Evolutionary conservation across 2,329 filamentous ascomycete species (phyloP), one percentile per base, ranked within the genome.

Genomic region (Beauveria caledonica): DNA sequence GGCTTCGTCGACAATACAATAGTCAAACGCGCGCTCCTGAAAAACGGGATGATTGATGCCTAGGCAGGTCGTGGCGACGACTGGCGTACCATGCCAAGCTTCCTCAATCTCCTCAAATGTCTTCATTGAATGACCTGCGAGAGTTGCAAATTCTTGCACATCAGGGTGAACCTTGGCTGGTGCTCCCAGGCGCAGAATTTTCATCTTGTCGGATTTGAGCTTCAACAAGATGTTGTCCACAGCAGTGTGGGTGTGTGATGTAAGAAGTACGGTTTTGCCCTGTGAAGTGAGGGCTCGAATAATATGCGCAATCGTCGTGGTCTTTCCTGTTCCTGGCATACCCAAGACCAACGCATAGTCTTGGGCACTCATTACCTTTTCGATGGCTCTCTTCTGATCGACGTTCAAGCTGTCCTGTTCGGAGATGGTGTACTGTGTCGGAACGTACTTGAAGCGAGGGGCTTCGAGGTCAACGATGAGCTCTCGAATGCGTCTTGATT

Each of bases 271-370:
- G 60, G 89, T 96, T 75, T 97, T 97, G 11, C 91, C 89, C 71
- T 96, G 90, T 0, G 88, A 86, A 5, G 94, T 88, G 33, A 99
- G 79, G 1, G 93, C 90, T 49, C 90, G 87, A 68, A 99, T 97
- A 66, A 99, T 97, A 71, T 97, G 92, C 5, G 93, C 92, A 68
- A 99, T 97, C 0, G 94, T 99, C 0, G 94, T 99, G 3, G 94
- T 99, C 74, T 99, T 99, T 61, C 94, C 94, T 0, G 94, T 99
- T 8, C 94, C 94, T 1, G 94, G 94, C 94, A 99, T 99, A 29
- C 94, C 94, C 21, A 99, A 83, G 13, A 99, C 92, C n/a, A 99
- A 80, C 8, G 94, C 93, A 72, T 97, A 99, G 75, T 99, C 92
- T 66, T 89, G 84, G 3, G 94, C 93, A 68, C 88, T 91, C 88